These are phyloP conservation scores for Geoglossum glabrum DNA, from an alignment of 495 filamentous ascomycete genomes.

Conservation along the genomic window DNA sequence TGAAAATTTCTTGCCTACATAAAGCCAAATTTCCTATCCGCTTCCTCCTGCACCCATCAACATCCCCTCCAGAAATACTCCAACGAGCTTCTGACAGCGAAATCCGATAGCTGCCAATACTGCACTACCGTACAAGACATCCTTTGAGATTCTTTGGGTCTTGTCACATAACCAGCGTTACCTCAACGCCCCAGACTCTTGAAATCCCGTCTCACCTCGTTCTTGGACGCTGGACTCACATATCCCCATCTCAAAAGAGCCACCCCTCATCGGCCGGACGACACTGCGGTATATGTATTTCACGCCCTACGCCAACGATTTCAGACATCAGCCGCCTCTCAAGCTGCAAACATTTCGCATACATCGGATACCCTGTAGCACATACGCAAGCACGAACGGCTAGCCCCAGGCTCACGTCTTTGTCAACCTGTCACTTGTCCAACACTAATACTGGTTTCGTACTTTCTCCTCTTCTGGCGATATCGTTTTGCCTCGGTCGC, in stretches of 20 bases:
- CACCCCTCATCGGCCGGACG: not conserved
- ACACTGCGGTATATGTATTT: constrained; percentile 56
- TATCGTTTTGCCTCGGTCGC: not conserved
- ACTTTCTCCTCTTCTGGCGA: not conserved
- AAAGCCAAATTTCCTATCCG: not conserved
- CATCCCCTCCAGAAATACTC: not conserved
- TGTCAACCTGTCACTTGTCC: not conserved
- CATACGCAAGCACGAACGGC: constrained; percentile 67
- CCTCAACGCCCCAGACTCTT: not conserved
- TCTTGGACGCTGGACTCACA: not conserved
- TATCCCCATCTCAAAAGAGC: not conserved
- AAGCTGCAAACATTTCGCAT: constrained; percentile 88
- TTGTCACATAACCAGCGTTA: not conserved
- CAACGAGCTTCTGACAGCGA: not conserved
- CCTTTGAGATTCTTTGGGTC: not conserved
- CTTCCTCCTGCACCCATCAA: not conserved
- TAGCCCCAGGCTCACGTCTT: constrained; percentile 25
- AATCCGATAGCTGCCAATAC: not conserved
- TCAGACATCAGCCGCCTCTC: constrained; percentile 68
- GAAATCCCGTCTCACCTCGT: not conserved
- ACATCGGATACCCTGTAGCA: constrained; percentile 74
- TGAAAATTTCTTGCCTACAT: not conserved
- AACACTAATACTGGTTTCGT: not conserved
- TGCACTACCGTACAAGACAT: not conserved
- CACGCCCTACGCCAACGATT: constrained; percentile 48